A percentile compares a stretch with the other conserved stretches of the same genome.
These are phyloP conservation scores for Apiospora kogelbergensis DNA, from an alignment of 2,329 filamentous ascomycete species.

Conservation along the genomic window DNA sequence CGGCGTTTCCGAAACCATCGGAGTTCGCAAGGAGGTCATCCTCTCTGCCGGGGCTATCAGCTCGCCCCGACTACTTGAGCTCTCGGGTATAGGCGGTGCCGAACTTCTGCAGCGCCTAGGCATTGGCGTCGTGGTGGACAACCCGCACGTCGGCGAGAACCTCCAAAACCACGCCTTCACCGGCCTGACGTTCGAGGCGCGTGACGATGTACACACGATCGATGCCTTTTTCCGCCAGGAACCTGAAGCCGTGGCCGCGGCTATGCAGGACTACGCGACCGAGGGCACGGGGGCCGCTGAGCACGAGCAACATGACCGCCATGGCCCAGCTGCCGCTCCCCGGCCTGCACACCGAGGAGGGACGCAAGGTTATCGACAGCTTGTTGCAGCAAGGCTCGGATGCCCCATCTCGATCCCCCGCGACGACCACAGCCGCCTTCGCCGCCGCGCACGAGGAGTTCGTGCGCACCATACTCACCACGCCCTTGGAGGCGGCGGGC, in stretches of 20 bases:
- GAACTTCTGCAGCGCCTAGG: conserved; percentile 37
- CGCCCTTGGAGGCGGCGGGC: background rate
- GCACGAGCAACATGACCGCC: conserved; percentile 19
- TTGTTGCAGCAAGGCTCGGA: conserved; percentile 3
- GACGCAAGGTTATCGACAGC: conserved; percentile 36
- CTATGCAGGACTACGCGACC: conserved; percentile 22
- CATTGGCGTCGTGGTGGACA: conserved; percentile 42
- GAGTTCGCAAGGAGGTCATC: conserved; percentile 42
- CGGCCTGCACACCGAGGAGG: conserved; percentile 18
- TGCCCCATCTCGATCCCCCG: background rate
- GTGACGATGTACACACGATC: conserved; percentile 20
- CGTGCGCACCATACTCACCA: conserved; percentile 8
- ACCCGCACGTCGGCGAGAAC: conserved; percentile 48
- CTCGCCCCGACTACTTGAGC: conserved; percentile 47
- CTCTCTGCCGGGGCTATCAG: conserved; percentile 47
- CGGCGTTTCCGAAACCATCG: background rate
- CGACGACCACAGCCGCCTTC: background rate
- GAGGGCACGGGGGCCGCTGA: conserved; percentile 22
- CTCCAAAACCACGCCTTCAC: conserved; percentile 38
- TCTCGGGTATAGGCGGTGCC: conserved; percentile 45
- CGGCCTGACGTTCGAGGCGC: conserved; percentile 20
- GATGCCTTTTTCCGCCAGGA: conserved; percentile 23
- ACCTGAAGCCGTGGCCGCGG: conserved; percentile 16
- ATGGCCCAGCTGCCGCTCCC: conserved; percentile 24
- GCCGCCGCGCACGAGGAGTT: background rate